These are phyloP conservation scores for Didymosphaeria variabile DNA, from an alignment of 2,329 filamentous ascomycete genomes.

Conservation along the genomic window DNA sequence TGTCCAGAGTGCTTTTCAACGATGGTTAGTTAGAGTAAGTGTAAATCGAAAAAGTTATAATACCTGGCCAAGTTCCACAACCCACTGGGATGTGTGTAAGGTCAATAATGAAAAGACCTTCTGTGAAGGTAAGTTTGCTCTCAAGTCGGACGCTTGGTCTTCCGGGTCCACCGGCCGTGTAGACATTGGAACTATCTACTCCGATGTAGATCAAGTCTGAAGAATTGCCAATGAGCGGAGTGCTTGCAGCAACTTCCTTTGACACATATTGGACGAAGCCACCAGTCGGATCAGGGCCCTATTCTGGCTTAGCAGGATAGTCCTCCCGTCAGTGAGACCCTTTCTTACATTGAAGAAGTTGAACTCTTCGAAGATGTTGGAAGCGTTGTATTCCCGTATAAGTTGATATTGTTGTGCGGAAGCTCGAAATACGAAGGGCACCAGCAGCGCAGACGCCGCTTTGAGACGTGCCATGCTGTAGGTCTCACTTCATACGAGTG, in stretches of 20 bases:
- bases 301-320: conserved; percentile 7
- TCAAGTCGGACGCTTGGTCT: conserved; percentile 56
- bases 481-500: conserved; percentile 14
- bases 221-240: conserved; percentile 45
- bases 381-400: conserved; percentile 32
- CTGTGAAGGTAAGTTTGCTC: conserved; percentile 53
- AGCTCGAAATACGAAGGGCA: conserved; percentile 7
- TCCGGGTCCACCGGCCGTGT: conserved; percentile 35
- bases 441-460: conserved; percentile 18
- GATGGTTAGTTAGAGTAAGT: background rate
- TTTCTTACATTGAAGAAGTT: conserved; percentile 40
- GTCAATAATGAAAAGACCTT: conserved; percentile 56
- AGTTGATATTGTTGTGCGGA: conserved; percentile 31
- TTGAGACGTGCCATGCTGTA: conserved; percentile 20
- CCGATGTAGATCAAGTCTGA: conserved; percentile 50
- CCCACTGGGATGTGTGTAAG: conserved; percentile 58
- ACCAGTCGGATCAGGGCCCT: conserved; percentile 27
- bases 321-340: background rate
- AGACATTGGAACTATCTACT: conserved; percentile 48
- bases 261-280: conserved; percentile 47
- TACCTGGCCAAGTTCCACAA: conserved; percentile 59
- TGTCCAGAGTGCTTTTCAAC: conserved; percentile 30
- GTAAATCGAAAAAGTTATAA: background rate
- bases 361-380: conserved; percentile 53
- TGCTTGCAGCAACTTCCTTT: conserved; percentile 33